phyloP scores from a whole-genome alignment of 2,329 filamentous ascomycete genomes.

The Neospermospora avenae region DNA sequence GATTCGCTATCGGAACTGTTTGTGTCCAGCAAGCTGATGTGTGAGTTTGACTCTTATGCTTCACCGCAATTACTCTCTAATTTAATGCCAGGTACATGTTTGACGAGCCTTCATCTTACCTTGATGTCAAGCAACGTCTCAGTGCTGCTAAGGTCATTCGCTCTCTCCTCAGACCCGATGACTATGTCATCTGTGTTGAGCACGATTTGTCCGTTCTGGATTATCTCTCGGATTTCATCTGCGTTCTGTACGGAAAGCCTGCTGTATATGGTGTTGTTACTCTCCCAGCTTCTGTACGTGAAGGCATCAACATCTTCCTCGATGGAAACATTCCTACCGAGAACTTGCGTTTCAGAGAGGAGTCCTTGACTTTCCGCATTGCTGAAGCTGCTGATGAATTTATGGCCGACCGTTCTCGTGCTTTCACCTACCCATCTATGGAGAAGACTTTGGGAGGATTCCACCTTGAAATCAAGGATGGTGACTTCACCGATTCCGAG shows the following conservation, averaged over 20 bases:
- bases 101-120: conserved; percentile 96
- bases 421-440: conserved; percentile 86
- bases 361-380: conserved; percentile 93
- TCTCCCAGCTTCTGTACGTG: conserved; percentile 89
- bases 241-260: conserved; percentile 91
- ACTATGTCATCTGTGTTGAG: conserved; percentile 98
- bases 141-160: conserved; percentile 90
- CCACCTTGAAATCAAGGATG: conserved; percentile 74
- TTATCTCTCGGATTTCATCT: conserved; percentile 98
- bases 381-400: conserved; percentile 88
- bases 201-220: conserved; percentile 98
- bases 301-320: conserved; percentile 99
- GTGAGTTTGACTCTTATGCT: conserved; percentile 39
- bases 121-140: conserved; percentile 98
- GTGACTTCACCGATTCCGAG: conserved; percentile 94
- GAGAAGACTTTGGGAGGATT: conserved; percentile 90
- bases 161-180: conserved; percentile 79
- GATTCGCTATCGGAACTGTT: conserved; percentile 94
- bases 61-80: not conserved
- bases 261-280: conserved; percentile 98
- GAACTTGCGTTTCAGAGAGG: conserved; percentile 96
- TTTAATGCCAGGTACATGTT: conserved; percentile 76
- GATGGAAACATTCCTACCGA: conserved; percentile 98
- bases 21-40: conserved; percentile 96
- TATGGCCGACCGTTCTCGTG: conserved; percentile 76